Conservation (phyloP, 1,284 basidiomycete species). For the Ceratobasidium sp. region DNA sequence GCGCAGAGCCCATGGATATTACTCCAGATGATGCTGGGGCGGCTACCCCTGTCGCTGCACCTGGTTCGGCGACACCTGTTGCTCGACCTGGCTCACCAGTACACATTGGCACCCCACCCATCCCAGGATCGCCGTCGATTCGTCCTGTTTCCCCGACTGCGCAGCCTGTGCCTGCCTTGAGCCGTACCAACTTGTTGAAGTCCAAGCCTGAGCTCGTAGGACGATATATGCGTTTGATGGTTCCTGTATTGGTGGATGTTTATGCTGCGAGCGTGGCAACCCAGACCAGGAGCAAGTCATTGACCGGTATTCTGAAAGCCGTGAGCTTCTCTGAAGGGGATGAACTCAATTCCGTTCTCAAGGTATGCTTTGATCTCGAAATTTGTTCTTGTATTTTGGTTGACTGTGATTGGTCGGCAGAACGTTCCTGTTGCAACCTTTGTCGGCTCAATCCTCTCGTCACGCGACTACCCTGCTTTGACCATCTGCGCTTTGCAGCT, state of each 20-base stretch:
- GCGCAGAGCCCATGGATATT: slow-evolving; percentile 8
- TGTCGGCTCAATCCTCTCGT: slow-evolving; percentile 89
- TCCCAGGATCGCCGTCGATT: slow-evolving; percentile 9
- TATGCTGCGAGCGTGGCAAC: slow-evolving; percentile 92
- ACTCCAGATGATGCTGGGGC: slow-evolving; percentile 33
- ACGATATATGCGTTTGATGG: slow-evolving; percentile 82
- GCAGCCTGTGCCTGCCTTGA: not conserved
- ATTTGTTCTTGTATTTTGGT: slow-evolving; percentile 18
- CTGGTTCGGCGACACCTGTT: slow-evolving; percentile 50
- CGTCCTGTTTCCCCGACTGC: slow-evolving; percentile 2
- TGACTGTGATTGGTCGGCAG: slow-evolving; percentile 52
- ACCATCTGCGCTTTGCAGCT: slow-evolving; percentile 88
- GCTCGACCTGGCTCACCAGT: slow-evolving; percentile 58
- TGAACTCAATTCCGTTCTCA: slow-evolving; percentile 75
- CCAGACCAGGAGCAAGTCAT: slow-evolving; percentile 83
- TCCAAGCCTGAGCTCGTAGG: slow-evolving; percentile 77
- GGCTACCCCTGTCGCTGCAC: slow-evolving; percentile 35
- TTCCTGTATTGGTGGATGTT: slow-evolving; percentile 92
- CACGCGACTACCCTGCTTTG: slow-evolving; percentile 83
- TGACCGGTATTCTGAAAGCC: slow-evolving; percentile 86
- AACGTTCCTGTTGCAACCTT: slow-evolving; percentile 90
- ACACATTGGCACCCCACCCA: slow-evolving; percentile 19
- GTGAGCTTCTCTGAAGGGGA: slow-evolving; percentile 83
- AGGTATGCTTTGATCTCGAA: slow-evolving; percentile 58
- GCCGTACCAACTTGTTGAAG: slow-evolving; percentile 63